Base-by-base conservation (phyloP, 768 basidiomycete species). In the Porphyrellus cyaneotinctus region DNA sequence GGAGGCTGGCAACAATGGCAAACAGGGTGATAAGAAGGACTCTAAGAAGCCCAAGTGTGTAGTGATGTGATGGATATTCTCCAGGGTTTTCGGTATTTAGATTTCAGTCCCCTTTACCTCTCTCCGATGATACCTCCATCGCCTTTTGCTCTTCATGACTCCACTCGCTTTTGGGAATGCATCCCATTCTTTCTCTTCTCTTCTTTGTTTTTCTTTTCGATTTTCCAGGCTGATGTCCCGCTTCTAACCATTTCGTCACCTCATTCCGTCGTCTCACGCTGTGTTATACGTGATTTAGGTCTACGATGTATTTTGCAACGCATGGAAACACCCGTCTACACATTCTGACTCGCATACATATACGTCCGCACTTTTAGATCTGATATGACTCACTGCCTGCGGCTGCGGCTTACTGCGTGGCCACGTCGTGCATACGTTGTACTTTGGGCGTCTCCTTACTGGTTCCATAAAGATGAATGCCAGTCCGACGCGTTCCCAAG, bases 101-200 rank as follows among this genome's bases (percentile, higher is more conserved):
- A 85, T 77, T 80, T 78, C 65, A 78, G 74, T 74, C 74, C 66
- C 65, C 70, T 75, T 85, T 83, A 80, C 82, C 83, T 82, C 75
- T 75, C 64, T 84, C 79, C 77, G 79, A 88, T 85, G 87, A 89
- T 88, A 89, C 87, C 87, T 85, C 75, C 67, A 71, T 72, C 59
- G 39, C 62, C 59, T 58, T 57, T 52, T 69, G 41, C 65, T 65
- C 57, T 59, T 67, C 53, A 50, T 53, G 63, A 52, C 60, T 58
- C 49, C 55, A 57, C 57, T 61, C 63, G 53, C 56, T 60, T 59
- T 53, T 28, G 62, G 58, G 59, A 58, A 60, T 59, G 54, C 54
- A 59, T 50, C 63, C 47, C 62, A 36, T 54, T 58, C 58, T 54
- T 55, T 62, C 31, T 50, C 38, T 35, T 41, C 42, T 46, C 20